These are phyloP conservation scores for Lactarius sanguifluus DNA, from an alignment of 768 basidiomycete species.

Conservation along the genomic window DNA sequence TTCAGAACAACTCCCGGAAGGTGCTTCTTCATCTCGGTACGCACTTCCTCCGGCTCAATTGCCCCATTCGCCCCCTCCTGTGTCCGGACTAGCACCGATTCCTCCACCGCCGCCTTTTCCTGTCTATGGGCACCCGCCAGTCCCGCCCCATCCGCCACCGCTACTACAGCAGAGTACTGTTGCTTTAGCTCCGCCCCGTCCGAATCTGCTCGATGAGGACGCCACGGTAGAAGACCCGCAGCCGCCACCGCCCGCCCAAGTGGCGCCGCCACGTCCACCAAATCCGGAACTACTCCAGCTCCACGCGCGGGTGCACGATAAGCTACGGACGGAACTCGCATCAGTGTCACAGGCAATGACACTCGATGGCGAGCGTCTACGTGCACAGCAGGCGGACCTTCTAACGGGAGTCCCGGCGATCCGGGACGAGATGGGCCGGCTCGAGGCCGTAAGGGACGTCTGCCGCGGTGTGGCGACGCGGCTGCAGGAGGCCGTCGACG, in stretches of 20 bases:
- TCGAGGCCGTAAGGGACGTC: conserved; percentile 91
- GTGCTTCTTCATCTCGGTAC: conserved; percentile 29
- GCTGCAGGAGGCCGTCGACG: conserved; percentile 58
- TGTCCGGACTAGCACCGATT: conserved; percentile 10
- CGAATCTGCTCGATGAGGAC: conserved; percentile 70
- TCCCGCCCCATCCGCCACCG: conserved; percentile 21
- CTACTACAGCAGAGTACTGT: conserved; percentile 16
- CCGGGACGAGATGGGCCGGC: conserved; percentile 91
- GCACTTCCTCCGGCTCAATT: conserved; percentile 35
- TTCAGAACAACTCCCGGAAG: conserved; percentile 8
- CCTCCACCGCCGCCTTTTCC: conserved; percentile 18
- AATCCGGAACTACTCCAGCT: conserved; percentile 87
- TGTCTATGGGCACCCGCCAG: conserved; percentile 23
- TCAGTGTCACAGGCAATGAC: conserved; percentile 65
- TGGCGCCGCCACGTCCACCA: conserved; percentile 75
- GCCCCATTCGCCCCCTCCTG: conserved; percentile 15
- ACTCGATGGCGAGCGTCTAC: conserved; percentile 70
- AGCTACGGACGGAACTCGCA: conserved; percentile 67
- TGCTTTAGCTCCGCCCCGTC: conserved; percentile 36
- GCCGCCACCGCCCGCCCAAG: conserved; percentile 33
- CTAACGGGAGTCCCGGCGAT: conserved; percentile 90
- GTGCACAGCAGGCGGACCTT: conserved; percentile 81
- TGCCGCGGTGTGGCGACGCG: conserved; percentile 77
- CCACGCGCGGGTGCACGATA: conserved; percentile 74
- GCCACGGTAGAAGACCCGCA: conserved; percentile 32